A percentile compares a stretch with the other conserved stretches of the same genome.
phyloP scores from a whole-genome alignment of 1,284 basidiomycete genomes.

The Cerrena zonata region DNA sequence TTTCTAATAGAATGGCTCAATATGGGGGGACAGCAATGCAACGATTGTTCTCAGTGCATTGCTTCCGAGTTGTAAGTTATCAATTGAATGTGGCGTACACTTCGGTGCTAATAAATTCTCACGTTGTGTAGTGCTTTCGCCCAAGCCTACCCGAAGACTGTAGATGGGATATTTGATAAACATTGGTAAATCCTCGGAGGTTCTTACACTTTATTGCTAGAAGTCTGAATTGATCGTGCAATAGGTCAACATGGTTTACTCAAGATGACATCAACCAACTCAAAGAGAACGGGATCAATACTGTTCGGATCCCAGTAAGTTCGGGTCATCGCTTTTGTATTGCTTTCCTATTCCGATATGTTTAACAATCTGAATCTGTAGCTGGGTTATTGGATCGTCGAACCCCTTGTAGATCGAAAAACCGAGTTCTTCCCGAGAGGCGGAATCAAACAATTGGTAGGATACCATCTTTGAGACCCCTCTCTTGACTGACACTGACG shows the following conservation, averaged over 20 bases:
- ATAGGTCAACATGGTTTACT: constrained; percentile 69
- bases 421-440: constrained; percentile 65
- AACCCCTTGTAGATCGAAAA: constrained; percentile 56
- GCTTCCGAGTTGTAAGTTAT: constrained; percentile 50
- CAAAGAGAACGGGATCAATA: constrained; percentile 55
- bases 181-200: constrained; percentile 48
- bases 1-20: constrained; percentile 47
- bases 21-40: constrained; percentile 59
- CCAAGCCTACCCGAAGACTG: constrained; percentile 51
- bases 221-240: constrained; percentile 5
- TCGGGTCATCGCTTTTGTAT: too few species aligned
- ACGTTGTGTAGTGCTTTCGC: constrained; percentile 57
- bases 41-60: constrained; percentile 51
- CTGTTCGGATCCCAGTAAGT: constrained; percentile 67
- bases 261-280: constrained; percentile 54
- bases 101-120: constrained; percentile 1
- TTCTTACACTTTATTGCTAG: too few species aligned
- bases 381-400: constrained; percentile 79
- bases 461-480: constrained; percentile 14
- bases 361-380: constrained; percentile 19
- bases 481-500: neutral
- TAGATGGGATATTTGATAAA: constrained; percentile 50
- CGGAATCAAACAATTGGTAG: constrained; percentile 58
- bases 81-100: neutral
- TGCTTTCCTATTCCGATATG: neutral